These are phyloP conservation scores for Globisporangium spinosum DNA, from an alignment of 352 stramenopile genomes.

Conservation along the genomic window DNA sequence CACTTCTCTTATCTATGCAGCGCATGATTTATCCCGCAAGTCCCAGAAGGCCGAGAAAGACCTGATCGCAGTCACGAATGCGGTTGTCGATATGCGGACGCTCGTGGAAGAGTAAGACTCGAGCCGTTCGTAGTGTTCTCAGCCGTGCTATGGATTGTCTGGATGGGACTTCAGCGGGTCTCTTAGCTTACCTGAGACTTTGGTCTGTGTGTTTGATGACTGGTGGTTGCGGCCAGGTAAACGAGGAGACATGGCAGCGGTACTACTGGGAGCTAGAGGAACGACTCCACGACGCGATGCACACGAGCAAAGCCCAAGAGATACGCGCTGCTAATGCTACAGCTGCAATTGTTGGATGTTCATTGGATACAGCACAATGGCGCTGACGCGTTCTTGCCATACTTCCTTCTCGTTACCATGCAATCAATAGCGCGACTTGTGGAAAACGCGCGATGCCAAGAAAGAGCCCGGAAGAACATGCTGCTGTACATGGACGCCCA, in stretches of 20 bases:
- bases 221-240: conserved; percentile 41
- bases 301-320: conserved; percentile 56
- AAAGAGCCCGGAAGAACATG: conserved; percentile 73
- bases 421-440: conserved; percentile 39
- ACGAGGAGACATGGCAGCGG: conserved; percentile 70
- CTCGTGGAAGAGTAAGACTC: conserved; percentile 57
- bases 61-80: conserved; percentile 27
- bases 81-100: conserved; percentile 44
- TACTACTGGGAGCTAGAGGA: conserved; percentile 79
- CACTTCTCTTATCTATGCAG: conserved; percentile 9
- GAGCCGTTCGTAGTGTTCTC: neutral
- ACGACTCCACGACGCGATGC: conserved; percentile 48
- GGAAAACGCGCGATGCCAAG: conserved; percentile 56
- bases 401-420: neutral
- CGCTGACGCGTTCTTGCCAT: neutral
- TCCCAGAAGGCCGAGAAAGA: conserved; percentile 32
- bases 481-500: conserved; percentile 66
- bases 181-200: neutral
- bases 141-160: neutral
- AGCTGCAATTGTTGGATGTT: neutral
- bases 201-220: neutral
- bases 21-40: conserved; percentile 18
- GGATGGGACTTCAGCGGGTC: neutral
- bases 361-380: neutral
- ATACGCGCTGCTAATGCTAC: conserved; percentile 15